Conservation (phyloP, 495 filamentous ascomycete genomes). For the Podospora pseudoanserina region DNA sequence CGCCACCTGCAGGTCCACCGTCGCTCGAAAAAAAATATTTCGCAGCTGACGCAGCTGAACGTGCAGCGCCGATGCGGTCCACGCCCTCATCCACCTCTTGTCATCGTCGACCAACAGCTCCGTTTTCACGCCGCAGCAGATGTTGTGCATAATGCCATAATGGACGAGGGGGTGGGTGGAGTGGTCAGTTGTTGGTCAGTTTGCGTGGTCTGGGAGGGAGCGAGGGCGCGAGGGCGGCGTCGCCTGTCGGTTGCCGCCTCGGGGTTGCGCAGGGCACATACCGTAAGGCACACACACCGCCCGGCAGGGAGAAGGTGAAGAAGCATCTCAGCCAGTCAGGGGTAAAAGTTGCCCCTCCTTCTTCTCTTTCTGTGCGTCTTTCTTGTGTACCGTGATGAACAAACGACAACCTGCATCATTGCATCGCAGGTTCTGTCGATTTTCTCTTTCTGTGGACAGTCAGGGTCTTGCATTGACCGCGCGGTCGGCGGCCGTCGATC, state of each 20-base stretch:
- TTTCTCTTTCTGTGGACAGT: neutral
- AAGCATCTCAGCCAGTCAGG: neutral
- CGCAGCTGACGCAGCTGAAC: neutral
- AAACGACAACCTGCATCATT: neutral
- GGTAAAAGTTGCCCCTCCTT: neutral
- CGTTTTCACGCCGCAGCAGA: neutral
- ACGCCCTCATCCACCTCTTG: neutral
- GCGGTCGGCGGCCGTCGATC: conserved; percentile 20
- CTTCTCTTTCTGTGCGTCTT: neutral
- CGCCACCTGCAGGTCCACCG: neutral
- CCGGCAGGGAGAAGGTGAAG: neutral
- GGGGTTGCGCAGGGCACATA: neutral
- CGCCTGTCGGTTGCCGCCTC: neutral
- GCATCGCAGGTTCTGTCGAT: neutral
- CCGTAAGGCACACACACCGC: neutral
- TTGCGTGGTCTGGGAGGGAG: neutral
- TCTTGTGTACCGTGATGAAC: neutral
- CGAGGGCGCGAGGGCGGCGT: neutral
- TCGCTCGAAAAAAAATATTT: neutral
- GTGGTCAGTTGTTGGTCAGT: neutral
- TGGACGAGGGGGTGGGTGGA: neutral
- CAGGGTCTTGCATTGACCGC: conserved; percentile 17
- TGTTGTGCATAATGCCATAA: neutral
- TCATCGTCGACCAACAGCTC: neutral
- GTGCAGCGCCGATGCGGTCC: neutral